These are phyloP conservation scores for Papilionanthe hybrid DNA, from an alignment of 116 monocot genomes.

Conservation along the genomic window DNA sequence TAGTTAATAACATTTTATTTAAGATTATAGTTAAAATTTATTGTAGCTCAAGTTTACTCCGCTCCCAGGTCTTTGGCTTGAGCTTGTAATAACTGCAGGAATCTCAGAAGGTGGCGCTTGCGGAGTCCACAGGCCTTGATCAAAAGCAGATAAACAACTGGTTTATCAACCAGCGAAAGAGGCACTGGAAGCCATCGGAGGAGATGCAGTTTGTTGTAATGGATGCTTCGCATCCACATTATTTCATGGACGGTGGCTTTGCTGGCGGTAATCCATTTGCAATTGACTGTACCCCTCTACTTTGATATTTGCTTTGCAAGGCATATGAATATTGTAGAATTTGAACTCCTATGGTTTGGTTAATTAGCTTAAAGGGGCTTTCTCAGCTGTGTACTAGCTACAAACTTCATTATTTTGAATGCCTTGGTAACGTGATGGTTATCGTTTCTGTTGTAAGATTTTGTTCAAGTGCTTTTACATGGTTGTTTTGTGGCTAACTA, in stretches of 20 bases:
- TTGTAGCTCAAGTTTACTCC: neutral
- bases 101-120: slow-evolving; percentile 17
- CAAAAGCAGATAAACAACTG: slow-evolving; percentile 30
- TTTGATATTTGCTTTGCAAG: neutral
- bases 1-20: too few species aligned
- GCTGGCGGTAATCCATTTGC: slow-evolving; percentile 7
- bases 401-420: neutral
- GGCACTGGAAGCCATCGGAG: slow-evolving; percentile 25
- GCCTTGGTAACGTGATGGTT: neutral
- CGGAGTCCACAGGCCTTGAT: slow-evolving; percentile 21
- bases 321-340: neutral
- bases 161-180: slow-evolving; percentile 27
- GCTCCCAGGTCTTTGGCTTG: neutral
- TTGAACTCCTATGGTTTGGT: neutral
- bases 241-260: slow-evolving; percentile 15
- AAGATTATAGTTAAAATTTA: too few species aligned
- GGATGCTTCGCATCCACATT: slow-evolving; percentile 18
- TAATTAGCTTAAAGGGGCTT: neutral
- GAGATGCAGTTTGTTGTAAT: slow-evolving; percentile 21
- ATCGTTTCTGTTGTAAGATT: neutral
- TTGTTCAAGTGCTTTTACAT: neutral
- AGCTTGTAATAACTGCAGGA: neutral
- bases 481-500: neutral
- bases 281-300: slow-evolving; percentile 12
- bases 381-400: neutral